These are phyloP conservation scores for Chlorella sp. DNA, from an alignment of 139 green algal genomes.

Conservation along the genomic window DNA sequence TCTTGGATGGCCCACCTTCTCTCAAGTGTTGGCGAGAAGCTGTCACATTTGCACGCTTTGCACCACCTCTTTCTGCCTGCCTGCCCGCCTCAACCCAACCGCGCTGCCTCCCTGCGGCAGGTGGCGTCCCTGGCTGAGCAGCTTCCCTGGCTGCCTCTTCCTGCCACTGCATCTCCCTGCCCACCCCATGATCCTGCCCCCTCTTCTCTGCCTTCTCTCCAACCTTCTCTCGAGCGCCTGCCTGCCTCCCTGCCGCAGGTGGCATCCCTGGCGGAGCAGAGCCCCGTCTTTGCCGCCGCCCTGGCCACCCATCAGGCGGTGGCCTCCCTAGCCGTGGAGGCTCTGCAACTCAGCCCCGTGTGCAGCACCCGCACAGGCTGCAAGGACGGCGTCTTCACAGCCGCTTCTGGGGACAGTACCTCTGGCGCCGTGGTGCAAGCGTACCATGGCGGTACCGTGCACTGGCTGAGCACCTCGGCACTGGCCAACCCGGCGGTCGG, in stretches of 20 bases:
- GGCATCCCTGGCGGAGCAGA: not conserved
- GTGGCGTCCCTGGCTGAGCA: no score
- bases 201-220: no score
- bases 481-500: not conserved
- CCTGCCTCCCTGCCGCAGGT: not conserved
- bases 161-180: no score
- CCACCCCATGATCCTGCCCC: no score
- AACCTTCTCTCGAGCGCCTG: no score
- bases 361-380: not conserved
- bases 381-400: not conserved
- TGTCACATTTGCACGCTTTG: no score
- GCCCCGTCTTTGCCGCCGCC: not conserved
- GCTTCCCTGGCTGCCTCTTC: no score
- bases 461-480: slow-evolving; percentile 12
- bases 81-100: no score
- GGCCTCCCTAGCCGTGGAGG: not conserved
- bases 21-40: no score
- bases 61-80: no score
- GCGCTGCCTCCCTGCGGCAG: no score
- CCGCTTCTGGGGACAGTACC: not conserved
- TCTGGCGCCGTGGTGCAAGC: not conserved
- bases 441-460: not conserved
- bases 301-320: not conserved
- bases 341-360: not conserved
- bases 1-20: no score